Percentiles rank a stretch among this genome's conserved stretches.
phyloP scores from a whole-genome alignment of 2,329 filamentous ascomycete genomes.

The Neonectria sp. region DNA sequence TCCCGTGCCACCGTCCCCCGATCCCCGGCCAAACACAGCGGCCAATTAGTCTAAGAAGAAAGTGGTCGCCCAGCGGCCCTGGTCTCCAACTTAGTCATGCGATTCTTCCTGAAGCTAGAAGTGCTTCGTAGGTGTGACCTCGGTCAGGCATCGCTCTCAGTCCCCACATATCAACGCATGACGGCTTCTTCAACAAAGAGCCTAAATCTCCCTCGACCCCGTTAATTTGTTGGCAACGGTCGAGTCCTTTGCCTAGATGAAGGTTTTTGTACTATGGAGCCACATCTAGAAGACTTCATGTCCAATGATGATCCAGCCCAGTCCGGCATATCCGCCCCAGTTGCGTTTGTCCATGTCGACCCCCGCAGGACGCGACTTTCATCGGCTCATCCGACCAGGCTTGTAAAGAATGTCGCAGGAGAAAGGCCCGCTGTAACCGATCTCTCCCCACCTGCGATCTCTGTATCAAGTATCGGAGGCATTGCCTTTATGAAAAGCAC shows the following conservation, averaged over 20 bases:
- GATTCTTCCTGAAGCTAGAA: no score
- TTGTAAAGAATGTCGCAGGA: slow-evolving; percentile 58
- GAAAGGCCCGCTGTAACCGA: slow-evolving; percentile 58
- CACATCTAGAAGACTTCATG: not conserved
- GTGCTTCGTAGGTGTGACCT: slow-evolving; percentile 10
- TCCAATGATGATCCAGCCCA: slow-evolving; percentile 1
- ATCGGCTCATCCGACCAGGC: slow-evolving; percentile 52
- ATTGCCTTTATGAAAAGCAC: slow-evolving; percentile 65
- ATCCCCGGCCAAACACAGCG: not conserved
- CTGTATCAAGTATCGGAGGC: slow-evolving; percentile 60
- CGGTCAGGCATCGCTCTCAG: slow-evolving; percentile 9
- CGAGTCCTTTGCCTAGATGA: not conserved
- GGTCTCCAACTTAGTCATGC: slow-evolving; percentile 26
- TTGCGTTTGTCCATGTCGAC: slow-evolving; percentile 6
- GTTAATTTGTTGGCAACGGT: not conserved
- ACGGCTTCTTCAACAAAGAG: slow-evolving; percentile 2
- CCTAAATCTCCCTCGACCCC: slow-evolving; percentile 11
- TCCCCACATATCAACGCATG: slow-evolving; percentile 14
- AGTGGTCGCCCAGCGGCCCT: not conserved
- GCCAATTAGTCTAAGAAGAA: not conserved
- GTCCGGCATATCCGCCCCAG: slow-evolving; percentile 2
- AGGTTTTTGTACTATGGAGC: slow-evolving; percentile 1
- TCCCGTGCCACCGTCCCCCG: not conserved
- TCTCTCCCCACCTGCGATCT: slow-evolving; percentile 56
- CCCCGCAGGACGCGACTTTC: slow-evolving; percentile 31